Evolutionary conservation across 257 asterid species (phyloP).

Genomic region (Phtheirospermum japonicum): DNA sequence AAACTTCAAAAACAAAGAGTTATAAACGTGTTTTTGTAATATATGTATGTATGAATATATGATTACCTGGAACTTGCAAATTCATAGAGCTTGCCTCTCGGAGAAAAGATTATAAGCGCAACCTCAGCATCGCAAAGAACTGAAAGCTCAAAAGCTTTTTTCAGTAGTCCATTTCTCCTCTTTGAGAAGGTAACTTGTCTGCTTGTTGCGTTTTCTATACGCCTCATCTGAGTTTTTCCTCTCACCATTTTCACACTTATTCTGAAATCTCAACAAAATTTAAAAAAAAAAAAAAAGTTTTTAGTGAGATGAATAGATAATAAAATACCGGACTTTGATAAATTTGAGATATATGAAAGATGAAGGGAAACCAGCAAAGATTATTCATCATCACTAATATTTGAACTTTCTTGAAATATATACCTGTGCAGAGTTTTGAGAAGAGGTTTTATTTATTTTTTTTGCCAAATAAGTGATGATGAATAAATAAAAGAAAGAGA

Average conservation of each 20-base stretch:
- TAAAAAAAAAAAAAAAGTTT: background rate
- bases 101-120: constrained; percentile 73
- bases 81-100: constrained; percentile 80
- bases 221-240: constrained; percentile 96
- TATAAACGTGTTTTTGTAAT: too few species aligned
- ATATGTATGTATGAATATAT: background rate
- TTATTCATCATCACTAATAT: background rate
- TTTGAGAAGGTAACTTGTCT: constrained; percentile 93
- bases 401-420: constrained; percentile 9
- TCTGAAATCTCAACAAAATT: background rate
- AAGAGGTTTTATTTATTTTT: too few species aligned
- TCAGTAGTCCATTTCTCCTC: constrained; percentile 79
- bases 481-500: constrained; percentile 19
- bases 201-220: constrained; percentile 89
- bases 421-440: too few species aligned
- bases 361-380: background rate
- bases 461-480: constrained; percentile 28
- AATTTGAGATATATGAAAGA: background rate
- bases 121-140: constrained; percentile 91
- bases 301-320: background rate
- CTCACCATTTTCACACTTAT: constrained; percentile 54
- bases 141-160: constrained; percentile 84
- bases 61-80: constrained; percentile 72
- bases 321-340: too few species aligned
- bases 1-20: too few species aligned